Conservation (phyloP, 441 rosid species). For the Populus hybrid region DNA sequence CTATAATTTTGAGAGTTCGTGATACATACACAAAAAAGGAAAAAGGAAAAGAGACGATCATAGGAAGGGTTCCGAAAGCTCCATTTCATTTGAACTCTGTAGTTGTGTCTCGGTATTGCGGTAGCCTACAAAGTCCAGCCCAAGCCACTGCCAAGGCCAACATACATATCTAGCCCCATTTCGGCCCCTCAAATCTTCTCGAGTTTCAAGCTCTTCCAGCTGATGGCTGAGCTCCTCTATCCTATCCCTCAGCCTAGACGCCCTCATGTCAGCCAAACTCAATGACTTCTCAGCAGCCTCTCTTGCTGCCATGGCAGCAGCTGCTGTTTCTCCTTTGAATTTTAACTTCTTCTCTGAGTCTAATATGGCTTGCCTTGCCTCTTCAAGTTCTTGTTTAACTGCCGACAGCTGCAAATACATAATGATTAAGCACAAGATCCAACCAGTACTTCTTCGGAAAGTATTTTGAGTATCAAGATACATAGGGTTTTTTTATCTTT, state of each 20-base stretch:
- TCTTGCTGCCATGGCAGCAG: constrained; percentile 95
- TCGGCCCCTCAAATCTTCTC: constrained; percentile 49
- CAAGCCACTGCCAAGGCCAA: constrained; percentile 99
- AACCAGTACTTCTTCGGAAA: not conserved
- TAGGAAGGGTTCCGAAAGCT: constrained; percentile 88
- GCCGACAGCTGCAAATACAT: constrained; percentile 47
- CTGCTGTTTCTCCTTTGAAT: constrained; percentile 91
- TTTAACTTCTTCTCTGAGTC: constrained; percentile 84
- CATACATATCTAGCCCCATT: constrained; percentile 70
- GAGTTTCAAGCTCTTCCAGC: constrained; percentile 78
- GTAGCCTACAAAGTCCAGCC: constrained; percentile 75
- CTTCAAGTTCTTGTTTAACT: constrained; percentile 82
- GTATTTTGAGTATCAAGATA: not conserved
- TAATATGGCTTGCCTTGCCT: constrained; percentile 57
- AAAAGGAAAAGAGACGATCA: constrained; percentile 25
- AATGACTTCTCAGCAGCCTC: constrained; percentile 95
- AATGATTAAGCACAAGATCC: constrained; percentile 7
- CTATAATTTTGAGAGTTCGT: constrained; percentile 14
- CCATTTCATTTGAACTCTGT: constrained; percentile 83
- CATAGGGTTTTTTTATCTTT: not conserved
- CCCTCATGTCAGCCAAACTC: constrained; percentile 77
- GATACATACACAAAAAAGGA: constrained; percentile 23
- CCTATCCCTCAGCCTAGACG: constrained; percentile 78
- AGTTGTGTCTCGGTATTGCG: constrained; percentile 44
- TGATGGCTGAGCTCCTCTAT: constrained; percentile 78